Percentiles rank a stretch among this genome's conserved stretches.
phyloP scores from a whole-genome alignment of 2,329 filamentous ascomycete genomes.

The Leptosphaerulina australis region DNA sequence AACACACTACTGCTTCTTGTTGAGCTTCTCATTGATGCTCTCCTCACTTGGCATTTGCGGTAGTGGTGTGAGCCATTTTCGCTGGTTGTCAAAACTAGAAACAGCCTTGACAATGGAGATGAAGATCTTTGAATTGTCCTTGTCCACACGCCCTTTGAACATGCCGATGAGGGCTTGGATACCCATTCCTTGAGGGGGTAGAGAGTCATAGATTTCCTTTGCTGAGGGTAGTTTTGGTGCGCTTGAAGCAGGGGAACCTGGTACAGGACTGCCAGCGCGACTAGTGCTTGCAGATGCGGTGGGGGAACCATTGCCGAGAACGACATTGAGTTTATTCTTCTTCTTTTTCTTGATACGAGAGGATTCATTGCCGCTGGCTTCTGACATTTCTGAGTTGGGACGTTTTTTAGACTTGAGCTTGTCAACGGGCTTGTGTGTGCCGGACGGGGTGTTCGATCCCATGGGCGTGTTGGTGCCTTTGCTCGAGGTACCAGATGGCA shows the following conservation, averaged over 20 bases:
- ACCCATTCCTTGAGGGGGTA: conserved; percentile 53
- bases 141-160: conserved; percentile 52
- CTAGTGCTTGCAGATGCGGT: conserved; percentile 67
- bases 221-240: conserved; percentile 49
- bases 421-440: conserved; percentile 58
- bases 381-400: conserved; percentile 82
- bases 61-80: conserved; percentile 40
- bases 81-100: conserved; percentile 38
- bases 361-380: conserved; percentile 90
- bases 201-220: conserved; percentile 52
- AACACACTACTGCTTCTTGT: conserved; percentile 10
- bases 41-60: conserved; percentile 41
- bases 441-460: conserved; percentile 47
- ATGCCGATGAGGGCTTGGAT: conserved; percentile 49
- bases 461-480: conserved; percentile 72
- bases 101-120: conserved; percentile 53
- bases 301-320: conserved; percentile 60
- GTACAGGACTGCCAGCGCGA: conserved; percentile 54
- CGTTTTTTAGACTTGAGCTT: conserved; percentile 71
- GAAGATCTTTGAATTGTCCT: conserved; percentile 47
- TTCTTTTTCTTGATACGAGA: conserved; percentile 73
- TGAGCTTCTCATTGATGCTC: conserved; percentile 28
- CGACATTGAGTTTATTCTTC: conserved; percentile 61
- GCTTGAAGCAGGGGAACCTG: conserved; percentile 32
- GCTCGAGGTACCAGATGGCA: conserved; percentile 62